phyloP scores from a whole-genome alignment of 1,284 basidiomycete species.

The Volvariella volvacea region DNA sequence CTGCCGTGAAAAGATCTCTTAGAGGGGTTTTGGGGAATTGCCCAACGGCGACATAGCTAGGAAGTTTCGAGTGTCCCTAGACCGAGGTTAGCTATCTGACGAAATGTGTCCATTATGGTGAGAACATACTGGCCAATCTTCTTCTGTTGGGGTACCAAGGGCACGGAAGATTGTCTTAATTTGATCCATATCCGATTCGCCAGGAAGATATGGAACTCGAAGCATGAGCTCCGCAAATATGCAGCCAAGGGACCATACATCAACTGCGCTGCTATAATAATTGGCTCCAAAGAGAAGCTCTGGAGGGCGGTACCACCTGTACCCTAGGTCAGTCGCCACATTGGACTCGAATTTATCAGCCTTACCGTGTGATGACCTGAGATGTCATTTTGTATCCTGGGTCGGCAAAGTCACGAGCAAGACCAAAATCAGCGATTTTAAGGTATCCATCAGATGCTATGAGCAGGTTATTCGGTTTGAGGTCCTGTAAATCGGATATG shows the following conservation, averaged over 20 bases:
- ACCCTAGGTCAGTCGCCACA: conserved; percentile 2
- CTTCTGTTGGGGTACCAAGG: conserved; percentile 90
- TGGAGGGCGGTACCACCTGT: conserved; percentile 95
- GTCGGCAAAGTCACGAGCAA: conserved; percentile 93
- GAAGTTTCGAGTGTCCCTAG: conserved; percentile 85
- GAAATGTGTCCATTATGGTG: not conserved
- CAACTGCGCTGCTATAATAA: conserved; percentile 84
- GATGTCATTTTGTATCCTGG: conserved; percentile 95
- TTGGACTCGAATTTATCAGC: not conserved
- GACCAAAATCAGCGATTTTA: conserved; percentile 98
- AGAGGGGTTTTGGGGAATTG: conserved; percentile 80
- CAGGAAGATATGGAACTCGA: conserved; percentile 88
- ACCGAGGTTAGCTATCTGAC: not conserved
- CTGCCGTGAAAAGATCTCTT: conserved; percentile 85
- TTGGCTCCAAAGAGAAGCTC: conserved; percentile 86
- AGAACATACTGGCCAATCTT: conserved; percentile 85
- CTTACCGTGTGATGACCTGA: conserved; percentile 91
- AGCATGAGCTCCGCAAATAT: conserved; percentile 97
- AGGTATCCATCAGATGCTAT: conserved; percentile 88
- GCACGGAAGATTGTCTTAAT: conserved; percentile 92
- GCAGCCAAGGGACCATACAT: conserved; percentile 93
- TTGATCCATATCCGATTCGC: conserved; percentile 95
- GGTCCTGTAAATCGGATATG: conserved; percentile 53
- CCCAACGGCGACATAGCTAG: conserved; percentile 80
- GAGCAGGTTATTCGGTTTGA: conserved; percentile 98